Conservation (phyloP, 2,329 filamentous ascomycete species). For the Beauveria pseudobassiana region DNA sequence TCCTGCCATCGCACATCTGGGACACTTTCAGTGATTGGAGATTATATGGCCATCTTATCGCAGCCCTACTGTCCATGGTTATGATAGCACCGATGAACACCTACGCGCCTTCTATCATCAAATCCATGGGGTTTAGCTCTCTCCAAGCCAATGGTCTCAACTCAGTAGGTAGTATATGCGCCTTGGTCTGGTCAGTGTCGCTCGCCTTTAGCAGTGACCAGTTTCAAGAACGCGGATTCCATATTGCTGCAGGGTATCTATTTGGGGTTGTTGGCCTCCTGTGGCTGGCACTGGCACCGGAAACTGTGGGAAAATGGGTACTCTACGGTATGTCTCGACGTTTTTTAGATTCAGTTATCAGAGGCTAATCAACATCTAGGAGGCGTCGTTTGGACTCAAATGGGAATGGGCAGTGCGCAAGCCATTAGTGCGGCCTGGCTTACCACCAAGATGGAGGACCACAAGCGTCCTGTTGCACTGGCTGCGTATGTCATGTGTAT, state of each 20-base stretch:
- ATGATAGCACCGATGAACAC: constrained; percentile 26
- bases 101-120: constrained; percentile 24
- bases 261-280: constrained; percentile 21
- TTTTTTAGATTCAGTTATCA: fast-evolving
- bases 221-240: constrained; percentile 21
- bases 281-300: constrained; percentile 21
- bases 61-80: constrained; percentile 22
- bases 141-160: constrained; percentile 24
- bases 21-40: constrained; percentile 23
- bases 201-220: constrained; percentile 22
- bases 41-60: constrained; percentile 21
- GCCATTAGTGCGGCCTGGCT: constrained; percentile 25
- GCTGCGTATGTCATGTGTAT: constrained; percentile 26
- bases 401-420: constrained; percentile 25
- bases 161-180: constrained; percentile 21
- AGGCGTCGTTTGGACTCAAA: constrained; percentile 24
- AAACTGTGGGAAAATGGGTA: constrained; percentile 18
- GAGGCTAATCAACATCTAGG: constrained; percentile 12
- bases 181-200: constrained; percentile 20
- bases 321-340: constrained; percentile 17
- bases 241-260: constrained; percentile 21
- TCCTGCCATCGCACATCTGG: constrained; percentile 18
- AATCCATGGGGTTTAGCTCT: constrained; percentile 19
- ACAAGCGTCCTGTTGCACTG: constrained; percentile 21
- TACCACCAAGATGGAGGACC: constrained; percentile 21